Evolutionary conservation across 2,329 filamentous ascomycete species (phyloP).

Genomic region (Xylaria arbuscula): DNA sequence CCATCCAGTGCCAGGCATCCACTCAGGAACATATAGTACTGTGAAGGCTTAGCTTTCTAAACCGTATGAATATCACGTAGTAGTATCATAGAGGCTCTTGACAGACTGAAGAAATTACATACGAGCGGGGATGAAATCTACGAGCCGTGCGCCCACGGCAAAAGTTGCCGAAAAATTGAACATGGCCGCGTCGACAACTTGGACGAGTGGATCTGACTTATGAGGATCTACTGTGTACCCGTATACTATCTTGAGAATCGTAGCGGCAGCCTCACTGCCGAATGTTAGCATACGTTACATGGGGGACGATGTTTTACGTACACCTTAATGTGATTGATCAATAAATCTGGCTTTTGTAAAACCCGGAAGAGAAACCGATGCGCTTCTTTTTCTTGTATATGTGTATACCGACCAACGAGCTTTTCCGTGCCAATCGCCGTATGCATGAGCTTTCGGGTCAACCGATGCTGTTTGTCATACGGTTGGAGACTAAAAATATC

Average conservation of each 20-base stretch:
- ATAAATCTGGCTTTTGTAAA: not conserved
- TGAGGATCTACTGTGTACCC: constrained; percentile 44
- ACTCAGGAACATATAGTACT: constrained; percentile 26
- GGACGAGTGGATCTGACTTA: constrained; percentile 41
- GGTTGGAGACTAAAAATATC: too few relatives aligned
- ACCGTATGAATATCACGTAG: too few relatives aligned
- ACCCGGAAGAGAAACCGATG: constrained; percentile 24
- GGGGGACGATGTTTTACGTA: too few relatives aligned
- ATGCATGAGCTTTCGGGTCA: too few relatives aligned
- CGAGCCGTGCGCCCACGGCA: constrained; percentile 42
- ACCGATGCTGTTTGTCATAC: too few relatives aligned
- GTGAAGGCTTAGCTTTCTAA: too few relatives aligned
- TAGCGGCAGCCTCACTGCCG: constrained; percentile 38
- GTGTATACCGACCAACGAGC: not conserved
- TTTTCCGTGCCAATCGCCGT: too few relatives aligned
- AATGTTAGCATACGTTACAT: too few relatives aligned
- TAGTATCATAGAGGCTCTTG: too few relatives aligned
- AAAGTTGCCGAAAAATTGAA: constrained; percentile 36
- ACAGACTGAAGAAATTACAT: not conserved
- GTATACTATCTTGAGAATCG: constrained; percentile 45
- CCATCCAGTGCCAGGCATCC: constrained; percentile 25
- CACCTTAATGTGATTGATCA: too few relatives aligned
- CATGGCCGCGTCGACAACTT: constrained; percentile 38
- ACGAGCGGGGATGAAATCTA: constrained; percentile 43
- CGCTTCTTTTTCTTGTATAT: constrained; percentile 12